Evolutionary conservation across 345 rosid species (phyloP).

Genomic region (Microcos paniculata): DNA sequence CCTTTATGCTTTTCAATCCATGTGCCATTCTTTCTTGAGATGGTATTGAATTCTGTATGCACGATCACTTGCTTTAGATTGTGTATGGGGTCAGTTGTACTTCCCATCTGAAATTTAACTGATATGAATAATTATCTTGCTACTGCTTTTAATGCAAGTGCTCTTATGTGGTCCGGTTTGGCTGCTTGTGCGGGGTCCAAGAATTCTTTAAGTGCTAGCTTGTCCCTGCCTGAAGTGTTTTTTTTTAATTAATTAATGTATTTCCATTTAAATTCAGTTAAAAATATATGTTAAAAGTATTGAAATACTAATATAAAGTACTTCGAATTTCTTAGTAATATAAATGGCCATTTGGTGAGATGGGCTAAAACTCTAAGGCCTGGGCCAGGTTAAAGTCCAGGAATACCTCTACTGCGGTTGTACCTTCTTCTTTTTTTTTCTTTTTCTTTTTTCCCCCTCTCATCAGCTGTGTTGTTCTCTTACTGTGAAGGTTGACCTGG

Average conservation of each 20-base stretch:
- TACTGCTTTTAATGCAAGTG: conserved; percentile 4
- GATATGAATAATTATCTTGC: neutral
- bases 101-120: conserved; percentile 1
- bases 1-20: neutral
- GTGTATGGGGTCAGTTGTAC: neutral
- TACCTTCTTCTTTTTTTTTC: conserved; percentile 5
- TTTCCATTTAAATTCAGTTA: neutral
- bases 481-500: conserved; percentile 72
- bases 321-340: neutral
- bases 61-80: neutral
- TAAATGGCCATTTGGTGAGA: neutral
- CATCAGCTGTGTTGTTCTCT: conserved; percentile 5
- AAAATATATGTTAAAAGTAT: neutral
- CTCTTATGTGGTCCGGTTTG: neutral
- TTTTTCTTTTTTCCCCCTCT: no score
- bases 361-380: neutral
- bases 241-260: neutral
- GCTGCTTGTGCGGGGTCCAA: neutral
- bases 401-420: neutral
- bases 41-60: neutral
- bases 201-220: neutral
- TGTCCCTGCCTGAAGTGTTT: neutral
- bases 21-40: neutral
- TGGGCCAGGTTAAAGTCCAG: neutral
- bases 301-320: neutral